phyloP scores from a whole-genome alignment of 345 rosid genomes.

The Reutealis trisperma region DNA sequence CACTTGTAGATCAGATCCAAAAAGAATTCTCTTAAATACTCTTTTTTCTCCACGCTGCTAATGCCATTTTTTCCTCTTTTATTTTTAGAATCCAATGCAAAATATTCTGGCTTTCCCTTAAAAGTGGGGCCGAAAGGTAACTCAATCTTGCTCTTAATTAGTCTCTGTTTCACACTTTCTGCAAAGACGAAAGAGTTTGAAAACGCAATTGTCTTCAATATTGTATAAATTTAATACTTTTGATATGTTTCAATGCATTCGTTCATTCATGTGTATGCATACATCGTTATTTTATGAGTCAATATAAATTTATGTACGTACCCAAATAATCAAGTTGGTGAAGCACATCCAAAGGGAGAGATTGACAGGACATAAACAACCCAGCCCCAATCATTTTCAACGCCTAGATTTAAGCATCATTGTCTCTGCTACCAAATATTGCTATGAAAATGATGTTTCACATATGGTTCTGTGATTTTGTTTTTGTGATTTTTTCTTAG shows the following conservation, averaged over 20 bases:
- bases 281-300: no score
- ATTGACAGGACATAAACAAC: conserved; percentile 30
- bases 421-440: neutral
- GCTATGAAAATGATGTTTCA: conserved; percentile 29
- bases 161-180: neutral
- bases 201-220: no score
- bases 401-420: conserved; percentile 19
- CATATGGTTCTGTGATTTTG: neutral
- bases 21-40: neutral
- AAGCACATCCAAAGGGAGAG: neutral
- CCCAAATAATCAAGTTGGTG: no score
- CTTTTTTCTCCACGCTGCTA: neutral
- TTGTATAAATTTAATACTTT: no score
- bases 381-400: conserved; percentile 28
- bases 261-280: no score
- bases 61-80: neutral
- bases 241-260: no score
- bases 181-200: neutral
- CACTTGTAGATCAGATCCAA: conserved; percentile 10
- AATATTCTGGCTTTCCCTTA: neutral
- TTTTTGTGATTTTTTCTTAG: neutral
- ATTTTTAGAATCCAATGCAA: conserved; percentile 11
- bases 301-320: neutral
- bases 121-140: conserved; percentile 9
- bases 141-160: neutral